Evolutionary conservation across 768 basidiomycete genomes (phyloP), one percentile per base, ranked within the genome.

Genomic region (Auricularia sp.): DNA sequence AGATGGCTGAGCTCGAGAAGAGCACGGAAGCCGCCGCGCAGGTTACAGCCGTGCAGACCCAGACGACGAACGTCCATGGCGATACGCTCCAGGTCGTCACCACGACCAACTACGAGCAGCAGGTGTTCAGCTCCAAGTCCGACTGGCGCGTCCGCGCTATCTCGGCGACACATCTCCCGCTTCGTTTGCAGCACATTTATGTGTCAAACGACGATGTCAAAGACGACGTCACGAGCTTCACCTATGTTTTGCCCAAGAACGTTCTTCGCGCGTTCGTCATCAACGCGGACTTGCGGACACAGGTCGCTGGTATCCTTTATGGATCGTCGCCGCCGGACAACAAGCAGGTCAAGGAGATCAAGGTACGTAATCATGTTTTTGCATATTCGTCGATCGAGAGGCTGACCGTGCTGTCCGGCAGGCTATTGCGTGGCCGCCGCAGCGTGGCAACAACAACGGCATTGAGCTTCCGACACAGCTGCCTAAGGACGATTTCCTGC

Each of bases 111-210:
- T 99, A 99, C 74, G 97, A 97, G 75, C 94, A 98, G 71, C 91
- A 93, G 72, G 89, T 93, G n/a, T 99, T 99, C 80, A 95, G 92
- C 76, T 92, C 90, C 79, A 98, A 99, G 80, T 98, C 97, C 3
- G 97, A 99, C 75, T 99, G 97, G 97, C 93, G 97, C 70, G 91
- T 98, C 36, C 90, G 97, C 67, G 97, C 97, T 39, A 98, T 99
- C 71, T 95, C 93, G 16, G 90, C 97, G 0, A 98, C 95, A 23
- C 95, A 99, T 75, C 83, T 99, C 58, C 87, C 96, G 3, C 86
- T 99, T 66, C 93, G 97, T 71, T 81, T 98, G 66, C 95, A 98
- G 73, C 95, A 99, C 73, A 97, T 98, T 76, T 98, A 97, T 74
- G 97, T 99, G 36, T 96, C 94, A 51, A 99, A 98, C 72, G 97